Evolutionary conservation across 1,139 yeast species (phyloP), one percentile per base, ranked within the genome.

Genomic region (Schwanniomyces etchellsii): DNA sequence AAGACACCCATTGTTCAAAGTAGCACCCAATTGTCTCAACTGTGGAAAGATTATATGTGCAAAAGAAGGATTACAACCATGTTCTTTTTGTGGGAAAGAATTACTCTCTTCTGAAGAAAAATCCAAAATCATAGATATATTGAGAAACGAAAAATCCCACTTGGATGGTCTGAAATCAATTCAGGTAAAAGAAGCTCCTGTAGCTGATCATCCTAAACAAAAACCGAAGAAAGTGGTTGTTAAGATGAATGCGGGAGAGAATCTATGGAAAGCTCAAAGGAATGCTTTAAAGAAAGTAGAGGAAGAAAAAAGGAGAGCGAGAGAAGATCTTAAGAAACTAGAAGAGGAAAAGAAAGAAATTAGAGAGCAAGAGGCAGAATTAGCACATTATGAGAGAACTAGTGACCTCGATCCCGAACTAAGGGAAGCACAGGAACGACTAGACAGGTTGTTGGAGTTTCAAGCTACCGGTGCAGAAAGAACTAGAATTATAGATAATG

Each of bases 31-130:
- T 51, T 93, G 99, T 47, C 58, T 91, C 27, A 79, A 81, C 35
- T 93, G 99, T 55, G 99, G 99, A 7, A 86, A 88, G 50, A 85
- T 93, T 24, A 83, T 91, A 2, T 93, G 99, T 59, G 70, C 71
- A 3, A 79, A 79, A 44, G 97, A 93, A 50, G 97, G 97, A 0
- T 52, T 77, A n/a, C 86, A 88, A 33, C 93, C 93, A 4, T 93
- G 99, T 50, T 73, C 93, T 2, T 83, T 62, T 40, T 91, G 98
- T 59, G 86, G 88, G 0, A 54, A 66, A 15, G 82, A 78, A 20
- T 57, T 91, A 23, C 63, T 91, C 12, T 68, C 78, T 4, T 50
- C 56, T 5, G 69, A 70, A 14, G 95, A 86, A 39, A 70, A 74
- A 42, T 42, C 47, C n/a, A 77, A 75, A 28, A 80, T 91, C 28